A percentile compares a stretch with the other conserved stretches of the same genome.
Evolutionary conservation across 2,329 filamentous ascomycete genomes (phyloP).

Genomic region (Corinectria fuckeliana): DNA sequence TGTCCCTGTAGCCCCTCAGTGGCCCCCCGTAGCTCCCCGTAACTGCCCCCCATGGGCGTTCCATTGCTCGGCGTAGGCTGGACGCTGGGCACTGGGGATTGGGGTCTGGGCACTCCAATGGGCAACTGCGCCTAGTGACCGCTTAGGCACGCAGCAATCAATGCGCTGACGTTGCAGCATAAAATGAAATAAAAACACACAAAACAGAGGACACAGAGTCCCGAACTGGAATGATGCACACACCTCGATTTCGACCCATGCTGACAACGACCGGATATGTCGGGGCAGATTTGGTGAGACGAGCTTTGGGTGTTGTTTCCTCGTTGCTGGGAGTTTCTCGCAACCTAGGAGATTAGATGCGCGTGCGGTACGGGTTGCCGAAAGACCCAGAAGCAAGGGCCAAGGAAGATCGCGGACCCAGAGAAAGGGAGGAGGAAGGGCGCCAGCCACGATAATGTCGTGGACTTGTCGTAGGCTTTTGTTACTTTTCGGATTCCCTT

Average conservation of each 20-base stretch:
- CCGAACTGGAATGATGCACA: conserved; percentile 43
- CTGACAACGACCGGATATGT: conserved; percentile 37
- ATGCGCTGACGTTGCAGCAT: conserved; percentile 11
- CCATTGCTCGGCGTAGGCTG: neutral
- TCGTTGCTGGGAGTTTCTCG: conserved; percentile 1
- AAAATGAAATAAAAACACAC: neutral
- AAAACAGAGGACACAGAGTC: conserved; percentile 17
- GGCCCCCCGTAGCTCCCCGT: conserved; percentile 9
- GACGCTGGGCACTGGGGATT: neutral
- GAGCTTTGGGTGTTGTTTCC: conserved; percentile 18
- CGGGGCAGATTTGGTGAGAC: conserved; percentile 32
- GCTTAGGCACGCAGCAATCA: conserved; percentile 3
- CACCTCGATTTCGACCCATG: conserved; percentile 64
- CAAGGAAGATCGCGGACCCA: conserved; percentile 2
- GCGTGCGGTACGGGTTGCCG: conserved; percentile 1
- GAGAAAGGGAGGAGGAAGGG: conserved; percentile 21
- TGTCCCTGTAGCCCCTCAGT: conserved; percentile 10
- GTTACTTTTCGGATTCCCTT: conserved; percentile 2
- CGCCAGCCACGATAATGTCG: conserved; percentile 34
- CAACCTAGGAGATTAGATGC: neutral
- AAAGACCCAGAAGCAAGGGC: neutral
- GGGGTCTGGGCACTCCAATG: conserved; percentile 6
- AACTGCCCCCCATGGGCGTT: conserved; percentile 7
- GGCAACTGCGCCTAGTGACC: neutral
- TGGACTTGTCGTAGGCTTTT: conserved; percentile 23